Conservation (phyloP, 2,329 filamentous ascomycete species). For the Dryadomyces sulphureus region DNA sequence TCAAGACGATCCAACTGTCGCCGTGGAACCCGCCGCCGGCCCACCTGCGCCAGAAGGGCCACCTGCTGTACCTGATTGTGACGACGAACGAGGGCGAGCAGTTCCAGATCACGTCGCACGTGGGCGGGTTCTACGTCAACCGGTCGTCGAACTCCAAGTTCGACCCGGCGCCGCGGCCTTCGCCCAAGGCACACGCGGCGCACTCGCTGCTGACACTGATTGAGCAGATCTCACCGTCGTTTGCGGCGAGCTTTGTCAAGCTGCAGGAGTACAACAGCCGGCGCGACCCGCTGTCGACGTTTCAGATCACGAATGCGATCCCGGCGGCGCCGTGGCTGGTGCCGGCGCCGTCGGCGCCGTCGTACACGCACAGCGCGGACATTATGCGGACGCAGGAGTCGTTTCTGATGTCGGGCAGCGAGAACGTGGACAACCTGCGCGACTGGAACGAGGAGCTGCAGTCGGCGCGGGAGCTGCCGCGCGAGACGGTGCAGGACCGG, state of each 20-base stretch:
- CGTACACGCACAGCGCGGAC: constrained; percentile 64
- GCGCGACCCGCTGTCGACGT: constrained; percentile 79
- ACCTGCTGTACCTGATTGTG: constrained; percentile 77
- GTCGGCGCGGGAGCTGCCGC: constrained; percentile 85
- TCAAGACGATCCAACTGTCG: constrained; percentile 79
- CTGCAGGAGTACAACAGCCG: constrained; percentile 74
- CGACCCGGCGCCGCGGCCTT: constrained; percentile 67
- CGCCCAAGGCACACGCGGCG: constrained; percentile 62
- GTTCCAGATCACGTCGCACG: constrained; percentile 81
- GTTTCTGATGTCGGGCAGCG: constrained; percentile 76
- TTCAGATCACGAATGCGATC: constrained; percentile 90
- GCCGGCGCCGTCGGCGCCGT: constrained; percentile 46
- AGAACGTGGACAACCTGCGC: constrained; percentile 84
- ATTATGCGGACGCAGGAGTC: constrained; percentile 84
- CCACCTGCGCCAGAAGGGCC: constrained; percentile 77
- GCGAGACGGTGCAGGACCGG: constrained; percentile 84
- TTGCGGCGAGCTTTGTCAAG: constrained; percentile 57
- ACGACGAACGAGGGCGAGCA: constrained; percentile 93
- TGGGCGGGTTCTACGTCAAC: constrained; percentile 94
- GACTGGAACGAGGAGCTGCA: constrained; percentile 99
- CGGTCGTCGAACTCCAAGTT: constrained; percentile 93
- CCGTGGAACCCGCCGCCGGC: constrained; percentile 95
- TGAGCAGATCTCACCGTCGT: constrained; percentile 67
- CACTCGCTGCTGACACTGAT: constrained; percentile 81
- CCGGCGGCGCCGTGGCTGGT: constrained; percentile 89